Evolutionary conservation across 2,329 filamentous ascomycete species (phyloP), one percentile per base, ranked within the genome.

Genomic region (Penicillium sp.): DNA sequence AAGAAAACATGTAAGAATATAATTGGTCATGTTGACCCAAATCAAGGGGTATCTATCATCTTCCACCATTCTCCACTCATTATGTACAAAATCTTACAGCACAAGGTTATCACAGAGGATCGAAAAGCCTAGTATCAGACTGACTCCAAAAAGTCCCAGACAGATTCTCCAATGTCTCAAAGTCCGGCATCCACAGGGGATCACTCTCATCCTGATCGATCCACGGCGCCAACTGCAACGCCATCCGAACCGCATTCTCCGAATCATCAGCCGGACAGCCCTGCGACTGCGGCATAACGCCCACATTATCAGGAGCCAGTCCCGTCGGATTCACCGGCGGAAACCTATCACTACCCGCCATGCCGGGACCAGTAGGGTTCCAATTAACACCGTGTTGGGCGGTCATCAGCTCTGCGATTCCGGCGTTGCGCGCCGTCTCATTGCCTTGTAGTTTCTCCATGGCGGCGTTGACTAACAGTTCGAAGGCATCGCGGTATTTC

Each of bases 401-500:
- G 1, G 71, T 70, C 65, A 74, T 75, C 19, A 74, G 64, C 54
- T 75, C 73, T 0, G 71, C 73, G 61, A 76, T 73, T 3, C 72
- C 72, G 23, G 68, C 61, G 29, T 64, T 69, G 4, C 63, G 66
- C 9, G 66, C 66, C 0, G 61, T 67, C 26, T 74, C 72, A 32
- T 71, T 71, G 7, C 71, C 72, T 52, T 76, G 72, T 0, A 78
- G 59, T 42, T 76, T 77, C 53, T 78, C 74, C 76, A 78, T 78
- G 1, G 76, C 69, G 3, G 77, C 76, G 44, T 76, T 76, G 26
- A 78, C 75, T 2, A 79, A 71, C 2, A 78, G 53, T 51, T 79
- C 77, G 49, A 79, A 79, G 3, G 77, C 74, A 38, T 79, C 76
- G 6, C 77, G 72, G 64, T 79, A 79, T 56, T 75, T 75, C 50